phyloP scores from a whole-genome alignment of 2,329 filamentous ascomycete species.

The Beauveria varroae region DNA sequence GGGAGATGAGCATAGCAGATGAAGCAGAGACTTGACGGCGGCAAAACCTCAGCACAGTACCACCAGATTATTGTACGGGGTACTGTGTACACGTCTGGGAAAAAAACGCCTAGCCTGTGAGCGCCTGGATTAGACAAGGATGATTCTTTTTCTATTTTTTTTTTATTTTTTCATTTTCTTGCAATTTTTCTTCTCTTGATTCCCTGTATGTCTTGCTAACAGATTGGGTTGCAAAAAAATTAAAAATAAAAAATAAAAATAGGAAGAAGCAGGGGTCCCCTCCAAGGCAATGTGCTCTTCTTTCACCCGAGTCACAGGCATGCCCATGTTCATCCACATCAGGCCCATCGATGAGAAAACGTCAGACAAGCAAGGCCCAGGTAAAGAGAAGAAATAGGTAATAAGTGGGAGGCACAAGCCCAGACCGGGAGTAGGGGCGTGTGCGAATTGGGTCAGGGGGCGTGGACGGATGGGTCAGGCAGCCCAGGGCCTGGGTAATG shows the following conservation, averaged over 20 bases:
- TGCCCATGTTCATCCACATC: slow-evolving; percentile 3
- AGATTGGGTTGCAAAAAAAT: slow-evolving; percentile 6
- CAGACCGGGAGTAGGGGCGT: background rate
- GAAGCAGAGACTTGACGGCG: slow-evolving; percentile 26
- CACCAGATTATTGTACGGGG: slow-evolving; percentile 3
- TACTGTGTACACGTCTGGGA: slow-evolving; percentile 3
- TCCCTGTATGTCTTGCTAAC: slow-evolving; percentile 5
- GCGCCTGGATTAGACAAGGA: background rate
- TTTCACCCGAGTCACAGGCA: slow-evolving; percentile 10
- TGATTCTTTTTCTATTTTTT: background rate
- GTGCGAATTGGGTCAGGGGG: background rate
- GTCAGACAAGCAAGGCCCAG: slow-evolving; percentile 7
- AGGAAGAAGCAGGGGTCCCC: background rate
- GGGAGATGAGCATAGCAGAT: slow-evolving; percentile 24
- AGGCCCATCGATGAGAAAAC: slow-evolving; percentile 7
- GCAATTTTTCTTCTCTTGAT: background rate
- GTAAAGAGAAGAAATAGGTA: background rate
- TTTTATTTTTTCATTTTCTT: background rate
- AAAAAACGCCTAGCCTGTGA: background rate
- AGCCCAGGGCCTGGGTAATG: background rate
- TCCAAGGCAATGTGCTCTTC: background rate
- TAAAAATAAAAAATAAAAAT: background rate
- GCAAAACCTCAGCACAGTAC: slow-evolving; percentile 22
- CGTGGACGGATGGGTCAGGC: background rate
- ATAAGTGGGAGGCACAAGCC: slow-evolving; percentile 6